Evolutionary conservation across 805 yeast species (phyloP).

Genomic region (Suhomyces vadensis): DNA sequence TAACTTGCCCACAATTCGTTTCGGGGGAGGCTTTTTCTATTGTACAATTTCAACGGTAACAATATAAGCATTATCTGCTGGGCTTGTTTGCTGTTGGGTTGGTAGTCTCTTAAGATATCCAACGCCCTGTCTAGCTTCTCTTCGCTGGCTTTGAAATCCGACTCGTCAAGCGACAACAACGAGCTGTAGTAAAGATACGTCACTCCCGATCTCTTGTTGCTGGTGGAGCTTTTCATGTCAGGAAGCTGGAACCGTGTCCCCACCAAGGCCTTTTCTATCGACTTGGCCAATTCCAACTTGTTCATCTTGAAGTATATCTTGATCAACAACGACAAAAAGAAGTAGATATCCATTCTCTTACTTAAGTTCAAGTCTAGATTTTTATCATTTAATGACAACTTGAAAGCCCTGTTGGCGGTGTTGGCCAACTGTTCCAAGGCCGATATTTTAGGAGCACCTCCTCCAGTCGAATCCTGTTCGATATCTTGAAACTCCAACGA

Average conservation of each 20-base stretch:
- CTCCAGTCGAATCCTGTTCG: conserved; percentile 17
- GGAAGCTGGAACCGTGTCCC: conserved; percentile 59
- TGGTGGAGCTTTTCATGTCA: conserved; percentile 34
- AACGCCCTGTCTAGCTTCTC: conserved; percentile 55
- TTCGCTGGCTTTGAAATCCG: conserved; percentile 54
- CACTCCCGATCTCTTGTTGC: conserved; percentile 52
- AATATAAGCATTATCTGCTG: conserved; percentile 57
- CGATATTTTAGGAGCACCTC: conserved; percentile 16
- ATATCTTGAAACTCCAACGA: conserved; percentile 18
- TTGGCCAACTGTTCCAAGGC: conserved; percentile 57
- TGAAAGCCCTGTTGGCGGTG: conserved; percentile 71
- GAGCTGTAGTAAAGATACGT: conserved; percentile 71
- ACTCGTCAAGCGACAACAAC: conserved; percentile 62
- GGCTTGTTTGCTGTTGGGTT: conserved; percentile 25
- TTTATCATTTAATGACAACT: conserved; percentile 76
- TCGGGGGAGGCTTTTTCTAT: conserved; percentile 49
- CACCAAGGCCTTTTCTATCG: conserved; percentile 67
- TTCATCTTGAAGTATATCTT: conserved; percentile 65
- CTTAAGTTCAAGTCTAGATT: conserved; percentile 49
- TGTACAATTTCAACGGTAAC: conserved; percentile 62
- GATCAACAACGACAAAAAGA: conserved; percentile 68
- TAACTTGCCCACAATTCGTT: conserved; percentile 36
- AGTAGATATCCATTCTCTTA: conserved; percentile 66
- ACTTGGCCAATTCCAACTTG: conserved; percentile 71
- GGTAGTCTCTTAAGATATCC: conserved; percentile 27